Evolutionary conservation across 148 eudicot genomes (phyloP).

Genomic region (Bassia scoparia): DNA sequence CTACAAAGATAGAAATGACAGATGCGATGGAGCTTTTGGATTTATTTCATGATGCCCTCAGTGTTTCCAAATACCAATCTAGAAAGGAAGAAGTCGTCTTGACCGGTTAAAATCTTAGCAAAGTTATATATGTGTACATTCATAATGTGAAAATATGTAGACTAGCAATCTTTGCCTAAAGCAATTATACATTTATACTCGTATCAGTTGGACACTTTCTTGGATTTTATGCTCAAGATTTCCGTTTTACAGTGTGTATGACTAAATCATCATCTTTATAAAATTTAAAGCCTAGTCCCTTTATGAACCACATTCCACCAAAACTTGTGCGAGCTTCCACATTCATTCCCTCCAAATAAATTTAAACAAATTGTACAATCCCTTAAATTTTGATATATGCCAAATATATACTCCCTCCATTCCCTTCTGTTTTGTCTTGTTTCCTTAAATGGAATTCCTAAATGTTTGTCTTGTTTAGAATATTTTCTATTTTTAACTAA

Average conservation of each 20-base stretch:
- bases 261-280: too few relatives aligned
- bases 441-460: too few relatives aligned
- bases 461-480: too few relatives aligned
- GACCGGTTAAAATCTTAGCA: background rate
- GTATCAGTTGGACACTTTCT: background rate
- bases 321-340: too few relatives aligned
- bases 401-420: too few relatives aligned
- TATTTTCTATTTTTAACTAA: too few relatives aligned
- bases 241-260: background rate
- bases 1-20: background rate
- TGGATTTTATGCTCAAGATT: background rate
- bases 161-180: background rate
- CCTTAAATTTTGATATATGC: too few relatives aligned
- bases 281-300: too few relatives aligned
- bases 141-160: background rate
- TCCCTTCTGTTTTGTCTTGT: too few relatives aligned
- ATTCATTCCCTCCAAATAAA: too few relatives aligned
- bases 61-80: background rate
- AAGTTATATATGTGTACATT: background rate
- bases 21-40: background rate
- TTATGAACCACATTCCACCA: too few relatives aligned
- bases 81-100: background rate
- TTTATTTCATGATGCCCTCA: background rate
- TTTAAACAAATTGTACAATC: too few relatives aligned
- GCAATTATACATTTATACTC: background rate